Evolutionary conservation across 768 basidiomycete genomes (phyloP), one percentile per base, ranked within the genome.

Genomic region (Naematelia encephala): DNA sequence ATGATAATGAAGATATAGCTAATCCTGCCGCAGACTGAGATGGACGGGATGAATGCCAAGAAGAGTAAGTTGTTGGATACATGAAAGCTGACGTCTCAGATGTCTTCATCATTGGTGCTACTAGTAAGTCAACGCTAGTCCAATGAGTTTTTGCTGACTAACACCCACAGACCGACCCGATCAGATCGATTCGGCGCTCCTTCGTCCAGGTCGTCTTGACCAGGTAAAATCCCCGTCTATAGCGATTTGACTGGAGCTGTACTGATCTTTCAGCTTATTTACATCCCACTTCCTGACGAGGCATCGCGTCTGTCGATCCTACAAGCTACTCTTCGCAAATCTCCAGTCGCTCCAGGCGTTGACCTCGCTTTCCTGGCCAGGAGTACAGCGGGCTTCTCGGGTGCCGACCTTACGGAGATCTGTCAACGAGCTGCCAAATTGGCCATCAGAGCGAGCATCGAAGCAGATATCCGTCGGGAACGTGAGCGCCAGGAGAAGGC

Each of bases 371-470:
- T 86, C 86, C 82, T 99, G 62, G 84, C 93, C 54, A 94, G 88
- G 84, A 84, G 82, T 77, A 96, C 94, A 13, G 91, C 97, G 70
- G 96, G 96, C 12, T 99, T 88, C 86, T 98, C 94, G 73, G 96
- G 96, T 86, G 96, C 96, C 57, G 96, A 99, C 85, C 81, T 98
- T 67, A 94, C 94, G n/a, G 96, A 98, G 78, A 94, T 99, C 71
- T 98, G 94, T 77, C 94, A 98, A 79, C 86, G 96, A 51, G 87
- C 96, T 3, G 93, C 93, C 56, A 99, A 99, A 81, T 82, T 97
- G 55, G 94, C 94, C 1, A 99, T 99, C 73, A 85, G 94, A 25
- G 90, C 89, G 78, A 88, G 87, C 57, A 99, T 99, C 68, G 93
- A 98, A 70, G 79, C 89, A 5, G 96, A 99, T 78, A 88, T 99